A percentile compares a stretch with the other conserved stretches of the same genome.
Conservation (phyloP, 257 asterid genomes). For the Solanum chmielewskii region DNA sequence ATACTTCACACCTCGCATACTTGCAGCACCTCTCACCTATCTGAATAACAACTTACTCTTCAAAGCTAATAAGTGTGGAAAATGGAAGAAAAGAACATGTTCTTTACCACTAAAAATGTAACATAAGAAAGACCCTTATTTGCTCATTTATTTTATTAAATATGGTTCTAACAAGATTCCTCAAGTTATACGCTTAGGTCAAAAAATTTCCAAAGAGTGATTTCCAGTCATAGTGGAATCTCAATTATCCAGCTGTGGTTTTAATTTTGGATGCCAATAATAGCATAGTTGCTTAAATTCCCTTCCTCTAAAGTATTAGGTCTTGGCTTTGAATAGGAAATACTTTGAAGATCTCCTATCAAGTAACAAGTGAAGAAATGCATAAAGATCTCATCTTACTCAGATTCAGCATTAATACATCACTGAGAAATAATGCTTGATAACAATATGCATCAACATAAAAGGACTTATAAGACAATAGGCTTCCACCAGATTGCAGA, state of each 20-base stretch:
- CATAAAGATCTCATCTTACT: background rate
- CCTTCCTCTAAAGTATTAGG: background rate
- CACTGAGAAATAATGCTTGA: background rate
- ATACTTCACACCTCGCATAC: background rate
- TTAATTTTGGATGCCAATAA: background rate
- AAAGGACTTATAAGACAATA: background rate
- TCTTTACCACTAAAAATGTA: background rate
- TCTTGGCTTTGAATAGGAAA: background rate
- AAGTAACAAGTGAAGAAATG: background rate
- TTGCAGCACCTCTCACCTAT: background rate
- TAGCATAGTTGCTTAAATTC: background rate
- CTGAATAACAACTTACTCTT: background rate
- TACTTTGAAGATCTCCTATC: background rate
- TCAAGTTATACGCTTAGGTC: background rate
- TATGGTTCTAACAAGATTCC: background rate
- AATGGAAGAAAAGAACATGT: background rate
- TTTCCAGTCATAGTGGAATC: background rate
- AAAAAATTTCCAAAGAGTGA: background rate
- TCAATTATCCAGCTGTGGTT: background rate
- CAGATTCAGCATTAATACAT: background rate
- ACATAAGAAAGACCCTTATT: background rate
- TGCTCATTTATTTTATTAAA: background rate
- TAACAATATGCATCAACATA: background rate
- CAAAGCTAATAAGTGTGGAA: background rate
- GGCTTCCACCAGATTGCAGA: background rate